These are phyloP conservation scores for Candida frijolesensis DNA, from an alignment of 1,139 yeast genomes.

Conservation along the genomic window DNA sequence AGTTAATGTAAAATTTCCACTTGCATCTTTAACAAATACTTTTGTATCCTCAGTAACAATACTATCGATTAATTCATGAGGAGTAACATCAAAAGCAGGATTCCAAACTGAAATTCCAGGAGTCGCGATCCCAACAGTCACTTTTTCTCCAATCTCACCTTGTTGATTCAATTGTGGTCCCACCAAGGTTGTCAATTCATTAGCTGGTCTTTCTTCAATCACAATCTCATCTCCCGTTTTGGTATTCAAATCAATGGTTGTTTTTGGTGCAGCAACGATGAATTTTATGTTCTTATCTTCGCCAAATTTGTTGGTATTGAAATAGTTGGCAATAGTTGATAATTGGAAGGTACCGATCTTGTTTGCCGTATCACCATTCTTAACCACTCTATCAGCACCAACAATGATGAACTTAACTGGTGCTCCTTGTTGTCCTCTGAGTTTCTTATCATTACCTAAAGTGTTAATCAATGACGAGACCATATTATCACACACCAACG, in stretches of 20 bases:
- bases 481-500: constrained; percentile 90
- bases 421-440: constrained; percentile 30
- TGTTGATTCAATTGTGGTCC: constrained; percentile 55
- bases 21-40: constrained; percentile 46
- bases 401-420: constrained; percentile 86
- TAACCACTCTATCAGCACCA: constrained; percentile 97
- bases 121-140: constrained; percentile 78
- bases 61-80: constrained; percentile 77
- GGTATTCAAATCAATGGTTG: constrained; percentile 78
- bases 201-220: constrained; percentile 84
- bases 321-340: constrained; percentile 60
- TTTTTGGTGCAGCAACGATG: constrained; percentile 92
- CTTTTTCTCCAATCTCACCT: constrained; percentile 42
- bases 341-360: constrained; percentile 96
- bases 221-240: constrained; percentile 69
- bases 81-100: constrained; percentile 95
- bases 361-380: constrained; percentile 93
- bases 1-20: constrained; percentile 48
- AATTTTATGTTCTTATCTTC: constrained; percentile 58
- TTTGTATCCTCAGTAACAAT: constrained; percentile 78
- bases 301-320: constrained; percentile 34
- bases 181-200: constrained; percentile 74
- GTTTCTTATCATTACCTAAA: constrained; percentile 21
- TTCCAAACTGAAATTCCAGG: constrained; percentile 89
- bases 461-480: constrained; percentile 69